Percentiles rank a stretch among this genome's conserved stretches.
phyloP scores from a whole-genome alignment of 1,284 basidiomycete species.

The Veloboletus limbatus region DNA sequence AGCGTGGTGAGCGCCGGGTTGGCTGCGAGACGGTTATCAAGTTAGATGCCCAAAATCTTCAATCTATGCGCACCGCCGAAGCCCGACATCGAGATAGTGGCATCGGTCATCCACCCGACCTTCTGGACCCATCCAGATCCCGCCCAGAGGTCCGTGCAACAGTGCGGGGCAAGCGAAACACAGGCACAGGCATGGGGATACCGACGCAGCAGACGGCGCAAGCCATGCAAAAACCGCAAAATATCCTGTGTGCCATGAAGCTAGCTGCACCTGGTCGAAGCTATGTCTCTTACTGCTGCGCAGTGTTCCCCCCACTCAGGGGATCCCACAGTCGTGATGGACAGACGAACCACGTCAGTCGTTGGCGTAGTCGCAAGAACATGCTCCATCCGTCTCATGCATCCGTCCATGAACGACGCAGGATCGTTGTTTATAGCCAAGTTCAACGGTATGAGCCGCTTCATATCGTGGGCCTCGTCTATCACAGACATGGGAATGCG shows the following conservation, averaged over 20 bases:
- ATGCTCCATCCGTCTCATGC: conserved; percentile 20
- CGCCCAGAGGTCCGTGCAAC: conserved; percentile 55
- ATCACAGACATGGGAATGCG: conserved; percentile 52
- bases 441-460: conserved; percentile 40
- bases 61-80: conserved; percentile 65
- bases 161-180: conserved; percentile 61
- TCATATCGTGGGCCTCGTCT: conserved; percentile 39
- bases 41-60: conserved; percentile 2
- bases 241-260: conserved; percentile 50
- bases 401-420: conserved; percentile 5
- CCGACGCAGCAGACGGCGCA: conserved; percentile 61
- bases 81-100: conserved; percentile 69
- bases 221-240: conserved; percentile 62
- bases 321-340: conserved; percentile 70
- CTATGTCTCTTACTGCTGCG: conserved; percentile 43
- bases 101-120: conserved; percentile 79
- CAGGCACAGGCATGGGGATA: conserved; percentile 62
- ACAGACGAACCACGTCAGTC: conserved; percentile 53
- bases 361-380: conserved; percentile 19
- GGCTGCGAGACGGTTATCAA: conserved; percentile 39
- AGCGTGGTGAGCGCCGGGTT: conserved; percentile 62
- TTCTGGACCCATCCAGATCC: conserved; percentile 70
- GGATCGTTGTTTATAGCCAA: conserved; percentile 5
- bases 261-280: conserved; percentile 3
- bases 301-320: conserved; percentile 67